These are phyloP conservation scores for Candida loeiensis DNA, from an alignment of 805 yeast species.

Conservation along the genomic window DNA sequence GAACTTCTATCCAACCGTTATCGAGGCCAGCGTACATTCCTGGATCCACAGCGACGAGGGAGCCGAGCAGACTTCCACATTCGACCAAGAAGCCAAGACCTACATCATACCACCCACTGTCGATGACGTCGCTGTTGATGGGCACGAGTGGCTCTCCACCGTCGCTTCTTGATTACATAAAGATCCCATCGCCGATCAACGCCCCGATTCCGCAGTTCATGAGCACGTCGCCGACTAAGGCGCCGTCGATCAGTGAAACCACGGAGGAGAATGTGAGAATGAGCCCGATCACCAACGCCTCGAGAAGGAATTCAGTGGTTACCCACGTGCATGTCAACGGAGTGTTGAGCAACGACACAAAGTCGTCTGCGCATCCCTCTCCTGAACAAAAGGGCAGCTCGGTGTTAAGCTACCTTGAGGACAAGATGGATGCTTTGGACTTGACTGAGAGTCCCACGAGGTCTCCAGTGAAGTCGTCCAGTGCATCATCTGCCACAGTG, in stretches of 20 bases:
- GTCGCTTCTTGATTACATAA: conserved; percentile 31
- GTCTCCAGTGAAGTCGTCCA: conserved; percentile 6
- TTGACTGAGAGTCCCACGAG: conserved; percentile 25
- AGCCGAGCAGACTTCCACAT: conserved; percentile 39
- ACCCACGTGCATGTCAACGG: conserved; percentile 45
- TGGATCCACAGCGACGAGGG: conserved; percentile 14
- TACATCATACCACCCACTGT: conserved; percentile 76
- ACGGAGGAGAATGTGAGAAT: conserved; percentile 8
- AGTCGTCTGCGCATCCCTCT: conserved; percentile 10
- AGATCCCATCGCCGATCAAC: conserved; percentile 31
- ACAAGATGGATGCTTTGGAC: conserved; percentile 41
- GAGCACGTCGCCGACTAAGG: conserved; percentile 38
- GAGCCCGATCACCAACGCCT: conserved; percentile 10
- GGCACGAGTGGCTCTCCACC: conserved; percentile 14
- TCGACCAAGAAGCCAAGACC: conserved; percentile 67
- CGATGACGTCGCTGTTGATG: conserved; percentile 33
- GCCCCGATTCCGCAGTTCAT: conserved; percentile 32
- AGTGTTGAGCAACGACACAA: conserved; percentile 28
- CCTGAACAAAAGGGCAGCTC: conserved; percentile 18
- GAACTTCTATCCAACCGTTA: conserved; percentile 6
- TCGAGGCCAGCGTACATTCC: not conserved
- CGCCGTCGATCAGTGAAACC: conserved; percentile 23
- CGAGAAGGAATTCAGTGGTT: conserved; percentile 39
- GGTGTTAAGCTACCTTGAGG: conserved; percentile 41
- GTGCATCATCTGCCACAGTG: conserved; percentile 7